Evolutionary conservation across 257 asterid species (phyloP), one percentile per base, ranked within the genome.

Genomic region (Gentiana dahurica): DNA sequence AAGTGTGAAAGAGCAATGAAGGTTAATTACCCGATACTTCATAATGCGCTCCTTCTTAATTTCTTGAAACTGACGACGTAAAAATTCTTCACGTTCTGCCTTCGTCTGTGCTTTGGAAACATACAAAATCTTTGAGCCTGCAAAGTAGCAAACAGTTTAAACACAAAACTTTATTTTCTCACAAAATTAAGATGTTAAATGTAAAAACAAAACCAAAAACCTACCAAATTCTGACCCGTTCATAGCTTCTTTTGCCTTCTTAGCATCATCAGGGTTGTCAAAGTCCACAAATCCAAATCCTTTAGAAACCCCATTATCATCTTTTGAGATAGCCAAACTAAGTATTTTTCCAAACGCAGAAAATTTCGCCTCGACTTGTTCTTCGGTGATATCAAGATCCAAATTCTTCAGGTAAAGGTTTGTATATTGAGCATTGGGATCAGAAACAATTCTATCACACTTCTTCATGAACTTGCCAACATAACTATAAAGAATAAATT

Each of bases 51-150:
- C 95, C 75, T 72, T 86, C 56, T 73, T 83, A 24, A 24, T 24
- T 75, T 85, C 95, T 73, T 89, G 94, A 67, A 74, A 78, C 67
- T 80, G 84, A 63, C 70, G 86, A 58, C 80, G 79, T 57, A 89
- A 64, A 49, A 78, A 45, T 67, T 77, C 93, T 64, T 73, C 81
- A 11, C 97, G 88, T 67, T 84, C 95, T 44, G 86, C 75, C 68
- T 79, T 89, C 72, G 86, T 89, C 67, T 86, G 95, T 69, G 95
- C 95, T 55, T 83, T 80, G 33, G 86, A 77, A 43, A 89, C 95
- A 69, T 86, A 89, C 54, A 89, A 69, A 49, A 68, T 62, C 86
- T 89, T 84, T 35, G 83, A 76, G 60, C 95, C 95, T 89, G 65
- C 58, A 39, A 61, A 44, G 65, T 54, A 59, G 24, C 24, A 24